phyloP scores from a whole-genome alignment of 306 rosid genomes.

The peach (Prunus persica) region Prunus_persica_NCBIv2 NC_034014.1:7660501-7661000 shows the following conservation, averaged over 20 bases:
- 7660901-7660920: slow-evolving; percentile 55
- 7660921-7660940: slow-evolving; percentile 67
- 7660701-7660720: slow-evolving; percentile 82
- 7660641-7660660: slow-evolving; percentile 99
- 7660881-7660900: slow-evolving; percentile 85
- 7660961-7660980: slow-evolving; percentile 89
- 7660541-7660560: slow-evolving; percentile 68
- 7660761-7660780: slow-evolving; percentile 90
- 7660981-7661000: slow-evolving; percentile 97
- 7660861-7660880: slow-evolving; percentile 60
- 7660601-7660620: slow-evolving; percentile 75
- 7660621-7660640: slow-evolving; percentile 63
- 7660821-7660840: slow-evolving; percentile 79
- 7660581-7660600: slow-evolving; percentile 75
- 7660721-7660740: slow-evolving; percentile 78
- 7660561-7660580: slow-evolving; percentile 63
- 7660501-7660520: slow-evolving; percentile 84
- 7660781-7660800: slow-evolving; percentile 76
- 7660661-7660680: slow-evolving; percentile 90
- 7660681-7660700: slow-evolving; percentile 82
- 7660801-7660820: slow-evolving; percentile 83
- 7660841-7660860: slow-evolving; percentile 80
- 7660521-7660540: slow-evolving; percentile 63
- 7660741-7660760: slow-evolving; percentile 70
- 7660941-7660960: slow-evolving; percentile 89